Evolutionary conservation across 768 basidiomycete species (phyloP).

Genomic region (Candolleomyces aberdarensis): DNA sequence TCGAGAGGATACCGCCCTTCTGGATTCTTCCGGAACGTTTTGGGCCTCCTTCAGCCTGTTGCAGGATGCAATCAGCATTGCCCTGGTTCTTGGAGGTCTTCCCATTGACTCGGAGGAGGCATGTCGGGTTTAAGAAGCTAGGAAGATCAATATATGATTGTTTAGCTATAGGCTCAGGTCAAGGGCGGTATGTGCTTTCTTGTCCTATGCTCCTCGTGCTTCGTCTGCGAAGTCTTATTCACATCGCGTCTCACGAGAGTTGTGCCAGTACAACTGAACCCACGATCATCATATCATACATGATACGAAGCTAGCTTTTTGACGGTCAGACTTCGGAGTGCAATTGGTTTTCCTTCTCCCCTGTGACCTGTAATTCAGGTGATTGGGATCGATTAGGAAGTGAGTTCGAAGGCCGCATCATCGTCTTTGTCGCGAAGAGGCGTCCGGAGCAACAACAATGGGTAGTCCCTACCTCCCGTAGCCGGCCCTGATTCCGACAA

Average conservation of each 20-base stretch:
- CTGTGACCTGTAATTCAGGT: conserved; percentile 29
- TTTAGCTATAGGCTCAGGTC: too few relatives aligned
- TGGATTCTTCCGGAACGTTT: too few relatives aligned
- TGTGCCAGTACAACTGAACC: conserved; percentile 20
- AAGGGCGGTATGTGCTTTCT: too few relatives aligned
- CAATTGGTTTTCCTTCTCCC: conserved; percentile 68
- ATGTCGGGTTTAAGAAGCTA: too few relatives aligned
- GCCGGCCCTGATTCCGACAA: conserved; percentile 31
- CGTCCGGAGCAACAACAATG: conserved; percentile 56
- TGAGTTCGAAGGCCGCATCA: conserved; percentile 42
- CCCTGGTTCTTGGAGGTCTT: too few relatives aligned
- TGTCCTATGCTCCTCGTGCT: conserved; percentile 53
- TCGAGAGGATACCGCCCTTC: too few relatives aligned
- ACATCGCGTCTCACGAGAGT: conserved; percentile 59
- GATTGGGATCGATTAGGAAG: conserved; percentile 43
- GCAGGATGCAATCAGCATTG: background rate
- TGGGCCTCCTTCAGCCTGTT: too few relatives aligned
- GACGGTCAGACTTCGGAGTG: too few relatives aligned
- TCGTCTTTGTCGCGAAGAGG: conserved; percentile 61
- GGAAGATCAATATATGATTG: too few relatives aligned
- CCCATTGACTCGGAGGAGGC: too few relatives aligned
- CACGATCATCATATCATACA: conserved; percentile 67
- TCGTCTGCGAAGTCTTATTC: conserved; percentile 54
- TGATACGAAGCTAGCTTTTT: too few relatives aligned
- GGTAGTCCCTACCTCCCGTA: conserved; percentile 36